Evolutionary conservation across 148 eudicot genomes (phyloP).

Genomic region (Euryodendron excelsum): DNA sequence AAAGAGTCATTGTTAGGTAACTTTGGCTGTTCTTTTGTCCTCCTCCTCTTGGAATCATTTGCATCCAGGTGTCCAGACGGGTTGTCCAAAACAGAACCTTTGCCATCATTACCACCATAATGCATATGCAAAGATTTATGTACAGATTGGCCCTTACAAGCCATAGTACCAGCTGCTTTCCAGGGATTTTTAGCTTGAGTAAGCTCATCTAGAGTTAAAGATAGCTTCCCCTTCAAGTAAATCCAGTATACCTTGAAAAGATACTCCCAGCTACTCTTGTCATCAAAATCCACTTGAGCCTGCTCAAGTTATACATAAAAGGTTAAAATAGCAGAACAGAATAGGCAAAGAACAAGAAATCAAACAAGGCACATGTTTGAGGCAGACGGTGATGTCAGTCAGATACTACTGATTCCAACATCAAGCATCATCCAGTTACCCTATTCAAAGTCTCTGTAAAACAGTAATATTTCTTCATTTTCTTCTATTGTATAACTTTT

Average conservation of each 20-base stretch:
- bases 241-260: conserved; percentile 93
- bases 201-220: conserved; percentile 66
- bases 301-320: conserved; percentile 32
- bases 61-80: conserved; percentile 29
- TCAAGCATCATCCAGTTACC: background rate
- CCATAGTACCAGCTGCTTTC: conserved; percentile 30
- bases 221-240: conserved; percentile 60
- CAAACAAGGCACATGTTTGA: conserved; percentile 2
- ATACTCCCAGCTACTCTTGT: conserved; percentile 88
- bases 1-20: conserved; percentile 23
- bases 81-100: conserved; percentile 12
- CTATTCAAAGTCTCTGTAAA: background rate
- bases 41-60: conserved; percentile 47
- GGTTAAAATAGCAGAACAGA: background rate
- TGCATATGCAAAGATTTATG: conserved; percentile 8
- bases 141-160: conserved; percentile 19
- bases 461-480: background rate
- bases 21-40: conserved; percentile 36
- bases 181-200: conserved; percentile 66
- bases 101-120: conserved; percentile 12
- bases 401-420: background rate
- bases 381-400: background rate
- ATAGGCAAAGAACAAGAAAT: background rate
- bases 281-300: conserved; percentile 93
- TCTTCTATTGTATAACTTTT: background rate